Conservation (phyloP, 2,329 filamentous ascomycete genomes). For the Thermochaetoides dissita region DNA sequence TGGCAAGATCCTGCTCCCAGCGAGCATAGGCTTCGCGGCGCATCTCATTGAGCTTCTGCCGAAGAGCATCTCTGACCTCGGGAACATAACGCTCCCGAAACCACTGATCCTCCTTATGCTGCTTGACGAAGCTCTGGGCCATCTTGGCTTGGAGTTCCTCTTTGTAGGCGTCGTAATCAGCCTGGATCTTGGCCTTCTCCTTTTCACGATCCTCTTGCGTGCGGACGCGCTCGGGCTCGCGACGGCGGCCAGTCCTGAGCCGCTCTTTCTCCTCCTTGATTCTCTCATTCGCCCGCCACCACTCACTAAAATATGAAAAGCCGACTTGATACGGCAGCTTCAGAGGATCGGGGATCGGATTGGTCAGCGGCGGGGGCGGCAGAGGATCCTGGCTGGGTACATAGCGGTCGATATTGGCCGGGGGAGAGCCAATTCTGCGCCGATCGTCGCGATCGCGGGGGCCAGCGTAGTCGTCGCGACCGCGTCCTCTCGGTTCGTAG, state of each 20-base stretch:
- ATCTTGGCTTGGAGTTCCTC: constrained; percentile 61
- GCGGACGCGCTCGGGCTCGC: constrained; percentile 48
- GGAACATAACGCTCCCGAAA: constrained; percentile 90
- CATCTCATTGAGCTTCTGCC: constrained; percentile 63
- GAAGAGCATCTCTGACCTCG: constrained; percentile 63
- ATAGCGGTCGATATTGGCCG: constrained; percentile 71
- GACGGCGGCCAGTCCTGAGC: constrained; percentile 52
- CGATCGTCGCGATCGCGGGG: constrained; percentile 29
- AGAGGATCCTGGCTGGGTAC: constrained; percentile 56
- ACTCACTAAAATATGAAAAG: constrained; percentile 75
- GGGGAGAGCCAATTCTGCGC: constrained; percentile 41
- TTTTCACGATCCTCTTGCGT: constrained; percentile 61
- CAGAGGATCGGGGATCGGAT: constrained; percentile 59
- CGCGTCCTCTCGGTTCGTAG: constrained; percentile 56
- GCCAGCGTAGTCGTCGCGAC: constrained; percentile 51
- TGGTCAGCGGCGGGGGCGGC: constrained; percentile 35
- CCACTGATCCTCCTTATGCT: constrained; percentile 95
- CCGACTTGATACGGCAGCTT: constrained; percentile 67
- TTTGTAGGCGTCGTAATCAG: constrained; percentile 52
- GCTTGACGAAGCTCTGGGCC: constrained; percentile 77
- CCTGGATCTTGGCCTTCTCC: constrained; percentile 65
- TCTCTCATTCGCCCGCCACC: constrained; percentile 71
- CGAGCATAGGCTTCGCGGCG: constrained; percentile 66
- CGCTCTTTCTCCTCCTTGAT: constrained; percentile 73
- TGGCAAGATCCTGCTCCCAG: constrained; percentile 79